Percentiles rank a stretch among this genome's conserved stretches.
Evolutionary conservation across 23 red algal genomes (phyloP).

Genomic region (Gracilariopsis chorda): DNA sequence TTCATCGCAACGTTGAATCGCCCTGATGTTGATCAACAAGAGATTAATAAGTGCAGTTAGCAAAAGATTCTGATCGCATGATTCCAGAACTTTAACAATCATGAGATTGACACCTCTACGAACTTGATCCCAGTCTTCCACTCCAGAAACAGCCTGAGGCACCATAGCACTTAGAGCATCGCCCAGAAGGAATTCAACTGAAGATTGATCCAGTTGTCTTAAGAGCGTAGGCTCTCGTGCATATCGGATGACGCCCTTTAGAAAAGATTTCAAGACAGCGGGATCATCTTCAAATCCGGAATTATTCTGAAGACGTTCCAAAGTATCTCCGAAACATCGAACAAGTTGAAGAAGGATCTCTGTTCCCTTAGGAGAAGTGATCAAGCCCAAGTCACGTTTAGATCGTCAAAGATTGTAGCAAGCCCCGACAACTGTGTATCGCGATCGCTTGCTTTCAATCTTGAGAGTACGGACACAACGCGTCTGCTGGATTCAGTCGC

Average conservation of each 20-base stretch:
- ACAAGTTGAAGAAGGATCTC: slow-evolving; percentile 38
- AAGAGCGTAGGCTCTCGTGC: slow-evolving; percentile 32
- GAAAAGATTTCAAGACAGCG: slow-evolving; percentile 40
- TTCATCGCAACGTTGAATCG: not conserved
- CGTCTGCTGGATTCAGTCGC: not conserved
- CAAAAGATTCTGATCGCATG: slow-evolving; percentile 66
- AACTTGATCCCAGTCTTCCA: slow-evolving; percentile 73
- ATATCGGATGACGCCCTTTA: slow-evolving; percentile 58
- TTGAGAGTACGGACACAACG: slow-evolving; percentile 29
- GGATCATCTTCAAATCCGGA: slow-evolving; percentile 21
- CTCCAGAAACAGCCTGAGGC: slow-evolving; percentile 25
- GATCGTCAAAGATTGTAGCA: slow-evolving; percentile 48
- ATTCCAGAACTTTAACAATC: slow-evolving; percentile 64
- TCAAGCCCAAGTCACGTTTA: slow-evolving; percentile 11
- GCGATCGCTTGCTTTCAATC: not conserved
- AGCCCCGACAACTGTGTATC: slow-evolving; percentile 54
- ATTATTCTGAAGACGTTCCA: slow-evolving; percentile 41
- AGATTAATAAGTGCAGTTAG: slow-evolving; percentile 65
- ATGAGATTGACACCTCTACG: slow-evolving; percentile 61
- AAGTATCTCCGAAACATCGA: slow-evolving; percentile 38
- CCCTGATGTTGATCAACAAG: slow-evolving; percentile 37
- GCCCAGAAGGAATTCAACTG: slow-evolving; percentile 35
- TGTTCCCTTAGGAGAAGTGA: not conserved
- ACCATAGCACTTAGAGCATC: slow-evolving; percentile 67
- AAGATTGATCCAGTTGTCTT: slow-evolving; percentile 22